Evolutionary conservation across 305 asterid genomes (phyloP).

Genomic region (Fraxinus sp.): DNA sequence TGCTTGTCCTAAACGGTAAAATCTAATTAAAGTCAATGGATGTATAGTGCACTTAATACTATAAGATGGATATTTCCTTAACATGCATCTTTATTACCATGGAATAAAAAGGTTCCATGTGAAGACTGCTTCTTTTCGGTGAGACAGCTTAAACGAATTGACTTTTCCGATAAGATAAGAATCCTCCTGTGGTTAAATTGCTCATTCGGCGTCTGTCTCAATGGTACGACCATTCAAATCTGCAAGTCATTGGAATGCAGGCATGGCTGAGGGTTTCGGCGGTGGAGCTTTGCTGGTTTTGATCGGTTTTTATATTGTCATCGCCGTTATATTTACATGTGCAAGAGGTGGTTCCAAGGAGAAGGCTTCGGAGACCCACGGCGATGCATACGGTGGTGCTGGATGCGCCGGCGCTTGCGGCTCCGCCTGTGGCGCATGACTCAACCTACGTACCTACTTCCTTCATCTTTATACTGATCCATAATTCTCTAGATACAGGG

Average conservation of each 20-base stretch:
- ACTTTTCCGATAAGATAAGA: too few species aligned
- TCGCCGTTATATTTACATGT: conserved; percentile 3
- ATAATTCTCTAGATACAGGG: too few species aligned
- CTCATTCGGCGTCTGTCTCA: too few species aligned
- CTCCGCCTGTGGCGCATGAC: conserved; percentile 9
- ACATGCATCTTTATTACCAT: too few species aligned
- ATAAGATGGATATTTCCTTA: too few species aligned
- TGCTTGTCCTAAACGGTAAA: too few species aligned
- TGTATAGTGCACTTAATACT: too few species aligned
- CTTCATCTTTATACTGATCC: not conserved
- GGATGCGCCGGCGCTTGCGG: conserved; percentile 12
- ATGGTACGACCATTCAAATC: not conserved
- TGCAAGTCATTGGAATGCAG: not conserved
- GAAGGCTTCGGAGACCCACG: not conserved
- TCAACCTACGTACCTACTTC: not conserved
- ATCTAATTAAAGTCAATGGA: too few species aligned
- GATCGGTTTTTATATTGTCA: not conserved
- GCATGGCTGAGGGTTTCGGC: not conserved
- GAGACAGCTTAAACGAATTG: too few species aligned
- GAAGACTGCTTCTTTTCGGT: too few species aligned
- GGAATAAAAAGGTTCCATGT: too few species aligned
- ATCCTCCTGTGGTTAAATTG: too few species aligned
- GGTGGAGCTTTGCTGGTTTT: not conserved
- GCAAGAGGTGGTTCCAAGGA: not conserved
- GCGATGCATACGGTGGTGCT: not conserved